Conservation (phyloP, 2,329 filamentous ascomycete species). For the Ceratocystis harringtonii region DNA sequence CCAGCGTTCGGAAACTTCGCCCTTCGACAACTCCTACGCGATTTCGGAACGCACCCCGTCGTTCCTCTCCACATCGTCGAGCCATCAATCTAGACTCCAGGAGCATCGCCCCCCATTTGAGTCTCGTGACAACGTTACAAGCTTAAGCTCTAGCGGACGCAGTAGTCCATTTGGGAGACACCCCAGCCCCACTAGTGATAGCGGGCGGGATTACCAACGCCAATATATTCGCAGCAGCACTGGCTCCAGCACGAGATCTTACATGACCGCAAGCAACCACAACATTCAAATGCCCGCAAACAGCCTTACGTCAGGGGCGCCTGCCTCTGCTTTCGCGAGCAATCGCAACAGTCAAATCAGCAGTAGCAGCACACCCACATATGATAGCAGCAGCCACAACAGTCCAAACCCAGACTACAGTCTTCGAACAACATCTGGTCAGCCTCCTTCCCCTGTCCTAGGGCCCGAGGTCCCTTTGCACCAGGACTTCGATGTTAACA, state of each 20-base stretch:
- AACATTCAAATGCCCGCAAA: neutral
- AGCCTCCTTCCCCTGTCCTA: slow-evolving; percentile 8
- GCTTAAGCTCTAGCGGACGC: neutral
- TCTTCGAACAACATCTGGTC: neutral
- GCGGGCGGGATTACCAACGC: neutral
- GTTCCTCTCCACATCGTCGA: neutral
- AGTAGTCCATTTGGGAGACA: neutral
- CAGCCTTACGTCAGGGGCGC: neutral
- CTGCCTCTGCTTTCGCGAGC: neutral
- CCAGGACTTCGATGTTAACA: slow-evolving; percentile 12
- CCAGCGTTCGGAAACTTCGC: neutral
- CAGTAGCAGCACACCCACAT: neutral
- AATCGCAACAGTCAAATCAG: slow-evolving; percentile 6
- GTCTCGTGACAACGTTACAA: neutral
- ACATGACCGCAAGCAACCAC: neutral
- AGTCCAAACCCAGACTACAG: slow-evolving; percentile 10
- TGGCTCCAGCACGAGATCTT: neutral
- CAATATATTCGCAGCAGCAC: neutral
- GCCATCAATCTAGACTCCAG: neutral
- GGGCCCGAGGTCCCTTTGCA: slow-evolving; percentile 15
- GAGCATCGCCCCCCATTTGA: neutral
- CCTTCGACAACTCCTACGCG: slow-evolving; percentile 5
- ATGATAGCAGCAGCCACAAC: neutral
- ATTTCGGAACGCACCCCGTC: neutral
- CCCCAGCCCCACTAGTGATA: neutral